These are phyloP conservation scores for Aspergillus taichungensis DNA, from an alignment of 495 filamentous ascomycete species.

Conservation along the genomic window DNA sequence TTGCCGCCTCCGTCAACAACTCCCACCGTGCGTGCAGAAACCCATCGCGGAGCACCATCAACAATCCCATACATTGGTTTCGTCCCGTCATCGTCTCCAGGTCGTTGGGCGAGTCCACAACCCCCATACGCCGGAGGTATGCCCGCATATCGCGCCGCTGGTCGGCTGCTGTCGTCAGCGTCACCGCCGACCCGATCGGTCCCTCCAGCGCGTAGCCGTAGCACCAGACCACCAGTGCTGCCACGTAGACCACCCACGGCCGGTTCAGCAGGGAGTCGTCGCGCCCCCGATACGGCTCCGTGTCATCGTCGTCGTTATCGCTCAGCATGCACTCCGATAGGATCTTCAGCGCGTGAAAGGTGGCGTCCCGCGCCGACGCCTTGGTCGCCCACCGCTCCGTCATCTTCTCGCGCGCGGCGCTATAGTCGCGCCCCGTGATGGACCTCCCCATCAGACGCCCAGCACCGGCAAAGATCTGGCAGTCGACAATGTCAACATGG, in stretches of 20 bases:
- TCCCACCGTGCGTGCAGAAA: conserved; percentile 87
- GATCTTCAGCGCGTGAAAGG: conserved; percentile 88
- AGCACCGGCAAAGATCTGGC: conserved; percentile 89
- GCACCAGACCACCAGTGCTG: conserved; percentile 85
- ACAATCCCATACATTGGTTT: conserved; percentile 73
- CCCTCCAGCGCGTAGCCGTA: conserved; percentile 93
- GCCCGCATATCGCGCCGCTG: conserved; percentile 69
- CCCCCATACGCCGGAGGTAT: conserved; percentile 66
- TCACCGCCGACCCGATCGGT: conserved; percentile 46
- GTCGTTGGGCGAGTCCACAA: conserved; percentile 71
- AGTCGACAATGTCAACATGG: conserved; percentile 96
- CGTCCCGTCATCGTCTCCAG: conserved; percentile 65
- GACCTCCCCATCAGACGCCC: conserved; percentile 75
- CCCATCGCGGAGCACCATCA: conserved; percentile 72
- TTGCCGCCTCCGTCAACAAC: conserved; percentile 76
- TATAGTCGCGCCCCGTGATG: conserved; percentile 74
- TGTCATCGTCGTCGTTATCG: conserved; percentile 17
- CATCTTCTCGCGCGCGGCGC: conserved; percentile 74
- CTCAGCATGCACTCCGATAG: conserved; percentile 68
- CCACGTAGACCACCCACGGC: conserved; percentile 96
- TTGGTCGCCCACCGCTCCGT: conserved; percentile 85
- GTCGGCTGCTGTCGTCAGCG: conserved; percentile 49
- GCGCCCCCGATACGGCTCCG: conserved; percentile 58
- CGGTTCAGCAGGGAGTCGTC: conserved; percentile 88
- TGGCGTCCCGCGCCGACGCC: conserved; percentile 84